phyloP scores from a whole-genome alignment of 345 rosid species.

The Anacardium occidentale region DNA sequence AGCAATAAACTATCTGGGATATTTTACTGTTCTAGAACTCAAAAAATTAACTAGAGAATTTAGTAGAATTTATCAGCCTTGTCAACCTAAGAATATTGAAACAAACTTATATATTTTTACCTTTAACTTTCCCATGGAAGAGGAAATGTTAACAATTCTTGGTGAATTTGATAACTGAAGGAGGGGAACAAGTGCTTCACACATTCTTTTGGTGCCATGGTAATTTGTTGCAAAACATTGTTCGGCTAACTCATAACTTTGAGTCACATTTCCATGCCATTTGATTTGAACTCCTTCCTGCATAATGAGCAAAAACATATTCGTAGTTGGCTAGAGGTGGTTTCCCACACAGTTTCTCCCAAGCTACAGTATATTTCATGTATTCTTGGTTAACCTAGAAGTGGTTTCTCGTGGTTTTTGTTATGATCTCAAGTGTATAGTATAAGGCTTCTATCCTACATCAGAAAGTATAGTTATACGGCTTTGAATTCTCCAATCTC shows the following conservation, averaged over 20 bases:
- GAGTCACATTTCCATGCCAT: constrained; percentile 24
- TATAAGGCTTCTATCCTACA: too few species aligned
- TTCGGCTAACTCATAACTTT: constrained; percentile 33
- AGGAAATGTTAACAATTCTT: constrained; percentile 46
- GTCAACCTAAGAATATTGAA: too few species aligned
- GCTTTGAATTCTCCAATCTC: too few species aligned
- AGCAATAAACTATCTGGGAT: too few species aligned
- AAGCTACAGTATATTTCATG: too few species aligned
- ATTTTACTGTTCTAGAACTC: too few species aligned
- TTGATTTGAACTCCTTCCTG: constrained; percentile 28
- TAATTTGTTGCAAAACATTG: constrained; percentile 43
- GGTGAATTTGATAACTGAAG: constrained; percentile 34
- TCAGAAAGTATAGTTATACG: too few species aligned
- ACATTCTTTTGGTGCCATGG: constrained; percentile 42
- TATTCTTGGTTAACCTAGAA: too few species aligned
- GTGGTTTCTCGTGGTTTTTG: too few species aligned
- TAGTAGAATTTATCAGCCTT: too few species aligned
- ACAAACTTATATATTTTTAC: constrained; percentile 26
- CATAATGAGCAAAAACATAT: neutral
- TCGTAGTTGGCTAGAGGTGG: neutral
- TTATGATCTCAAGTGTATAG: too few species aligned
- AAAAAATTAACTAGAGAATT: too few species aligned
- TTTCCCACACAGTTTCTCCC: neutral
- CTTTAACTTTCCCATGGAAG: constrained; percentile 37
- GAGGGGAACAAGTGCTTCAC: neutral